Conservation (phyloP, 1,139 yeast species). For the Saccharomyces hybrid region DNA sequence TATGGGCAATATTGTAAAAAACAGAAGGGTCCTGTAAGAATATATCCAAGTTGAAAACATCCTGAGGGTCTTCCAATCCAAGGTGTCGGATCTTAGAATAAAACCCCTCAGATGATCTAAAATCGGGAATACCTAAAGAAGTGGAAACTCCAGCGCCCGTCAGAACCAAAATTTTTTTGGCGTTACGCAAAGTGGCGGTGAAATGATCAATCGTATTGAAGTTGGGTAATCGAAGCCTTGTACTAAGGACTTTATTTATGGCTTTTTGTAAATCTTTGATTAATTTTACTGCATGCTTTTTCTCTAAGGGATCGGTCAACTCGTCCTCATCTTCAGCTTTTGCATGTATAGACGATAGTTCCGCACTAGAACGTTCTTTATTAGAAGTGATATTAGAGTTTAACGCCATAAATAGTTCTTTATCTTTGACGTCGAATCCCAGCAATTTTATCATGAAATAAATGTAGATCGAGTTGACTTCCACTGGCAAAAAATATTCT, state of each 20-base stretch:
- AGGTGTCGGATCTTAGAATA: conserved; percentile 63
- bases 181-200: conserved; percentile 42
- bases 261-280: conserved; percentile 51
- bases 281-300: conserved; percentile 41
- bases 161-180: conserved; percentile 63
- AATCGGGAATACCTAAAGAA: conserved; percentile 88
- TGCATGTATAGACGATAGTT: background rate
- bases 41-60: conserved; percentile 72
- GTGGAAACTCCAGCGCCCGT: conserved; percentile 98
- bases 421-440: conserved; percentile 46
- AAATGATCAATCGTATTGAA: conserved; percentile 59
- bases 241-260: conserved; percentile 49
- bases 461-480: conserved; percentile 49
- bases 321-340: conserved; percentile 9
- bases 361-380: background rate
- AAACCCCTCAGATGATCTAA: conserved; percentile 83
- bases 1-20: conserved; percentile 81
- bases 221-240: conserved; percentile 45
- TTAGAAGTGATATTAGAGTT: conserved; percentile 14
- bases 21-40: conserved; percentile 75
- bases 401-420: conserved; percentile 35
- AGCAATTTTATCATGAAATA: conserved; percentile 41
- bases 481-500: conserved; percentile 51
- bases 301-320: conserved; percentile 35
- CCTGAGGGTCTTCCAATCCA: conserved; percentile 87